Conservation (phyloP, 2,329 filamentous ascomycete species). For the Xylaria digitata region DNA sequence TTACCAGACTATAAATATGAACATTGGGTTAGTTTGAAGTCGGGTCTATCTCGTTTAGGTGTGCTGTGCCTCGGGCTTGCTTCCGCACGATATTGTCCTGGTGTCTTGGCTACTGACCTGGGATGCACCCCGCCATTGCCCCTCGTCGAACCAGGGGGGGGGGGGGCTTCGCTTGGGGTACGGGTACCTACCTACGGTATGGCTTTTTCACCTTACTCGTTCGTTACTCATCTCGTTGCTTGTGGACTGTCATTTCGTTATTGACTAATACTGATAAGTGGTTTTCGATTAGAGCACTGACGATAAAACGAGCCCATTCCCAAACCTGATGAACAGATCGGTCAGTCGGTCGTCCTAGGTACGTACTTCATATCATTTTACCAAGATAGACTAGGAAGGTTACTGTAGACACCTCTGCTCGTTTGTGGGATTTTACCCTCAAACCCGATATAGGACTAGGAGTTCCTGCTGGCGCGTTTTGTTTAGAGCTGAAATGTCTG, state of each 20-base stretch:
- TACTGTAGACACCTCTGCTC: no score
- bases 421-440: neutral
- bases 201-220: no score
- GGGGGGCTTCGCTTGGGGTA: neutral
- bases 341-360: neutral
- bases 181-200: neutral
- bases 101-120: constrained; percentile 14
- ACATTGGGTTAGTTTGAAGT: neutral
- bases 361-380: neutral
- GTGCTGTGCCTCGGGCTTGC: constrained; percentile 29
- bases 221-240: neutral
- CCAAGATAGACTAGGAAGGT: neutral
- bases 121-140: constrained; percentile 36
- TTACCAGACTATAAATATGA: constrained; percentile 29
- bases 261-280: neutral
- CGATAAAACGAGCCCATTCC: neutral
- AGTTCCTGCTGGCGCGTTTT: neutral
- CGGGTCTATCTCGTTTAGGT: constrained; percentile 21
- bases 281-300: neutral
- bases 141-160: constrained; percentile 12
- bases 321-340: neutral
- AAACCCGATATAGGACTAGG: constrained; percentile 13
- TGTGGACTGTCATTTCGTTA: neutral
- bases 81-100: constrained; percentile 20
- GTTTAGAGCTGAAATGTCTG: constrained; percentile 28